phyloP scores from a whole-genome alignment of 129 eudicot genomes.

The Lonicera japonica region DNA sequence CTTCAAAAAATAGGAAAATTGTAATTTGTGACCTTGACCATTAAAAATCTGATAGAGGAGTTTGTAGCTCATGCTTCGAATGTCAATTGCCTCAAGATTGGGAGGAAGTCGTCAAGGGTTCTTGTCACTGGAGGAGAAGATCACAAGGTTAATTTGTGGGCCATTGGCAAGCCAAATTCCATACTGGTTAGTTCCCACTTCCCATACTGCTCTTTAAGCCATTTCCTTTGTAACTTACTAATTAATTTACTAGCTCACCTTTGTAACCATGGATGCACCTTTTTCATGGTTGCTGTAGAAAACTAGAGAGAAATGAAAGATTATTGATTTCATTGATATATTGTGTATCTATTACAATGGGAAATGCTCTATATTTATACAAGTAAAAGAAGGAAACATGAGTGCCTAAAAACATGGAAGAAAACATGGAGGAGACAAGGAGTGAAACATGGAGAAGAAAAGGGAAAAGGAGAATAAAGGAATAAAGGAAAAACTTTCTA shows the following conservation, averaged over 20 bases:
- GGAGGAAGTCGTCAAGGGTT: conserved; percentile 90
- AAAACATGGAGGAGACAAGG: too few relatives aligned
- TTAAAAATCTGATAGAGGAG: conserved; percentile 60
- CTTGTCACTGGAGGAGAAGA: conserved; percentile 98
- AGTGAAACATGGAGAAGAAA: too few relatives aligned
- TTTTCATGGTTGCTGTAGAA: not conserved
- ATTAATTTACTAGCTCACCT: not conserved
- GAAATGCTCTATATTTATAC: too few relatives aligned
- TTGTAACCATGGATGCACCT: not conserved
- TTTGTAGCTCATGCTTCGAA: conserved; percentile 93
- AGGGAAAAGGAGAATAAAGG: too few relatives aligned
- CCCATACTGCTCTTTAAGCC: not conserved
- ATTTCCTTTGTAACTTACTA: not conserved
- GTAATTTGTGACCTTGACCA: conserved; percentile 22
- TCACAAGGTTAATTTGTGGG: conserved; percentile 98
- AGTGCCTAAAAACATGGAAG: too few relatives aligned
- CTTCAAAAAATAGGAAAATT: not conserved
- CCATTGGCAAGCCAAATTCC: conserved; percentile 96
- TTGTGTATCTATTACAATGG: too few relatives aligned
- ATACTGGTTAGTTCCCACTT: conserved; percentile 49
- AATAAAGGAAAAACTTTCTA: too few relatives aligned
- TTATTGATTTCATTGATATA: too few relatives aligned
- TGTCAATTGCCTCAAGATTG: conserved; percentile 89
- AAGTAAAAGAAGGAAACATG: too few relatives aligned
- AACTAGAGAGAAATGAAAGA: too few relatives aligned